Evolutionary conservation across 2,329 filamentous ascomycete species (phyloP).

Genomic region (Penicillium sclerotigenum): DNA sequence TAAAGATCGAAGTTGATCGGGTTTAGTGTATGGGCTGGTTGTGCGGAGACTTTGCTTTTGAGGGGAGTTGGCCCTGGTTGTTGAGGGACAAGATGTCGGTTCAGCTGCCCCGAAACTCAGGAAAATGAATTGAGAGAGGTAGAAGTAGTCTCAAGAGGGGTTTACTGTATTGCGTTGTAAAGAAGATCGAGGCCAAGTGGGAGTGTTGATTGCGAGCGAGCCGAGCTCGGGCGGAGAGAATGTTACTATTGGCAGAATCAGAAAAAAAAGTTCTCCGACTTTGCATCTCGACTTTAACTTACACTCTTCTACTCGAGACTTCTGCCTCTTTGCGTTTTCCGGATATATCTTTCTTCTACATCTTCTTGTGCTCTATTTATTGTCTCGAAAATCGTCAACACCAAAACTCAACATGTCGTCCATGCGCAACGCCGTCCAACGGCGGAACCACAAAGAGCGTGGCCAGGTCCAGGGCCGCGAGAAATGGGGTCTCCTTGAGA

Average conservation of each 20-base stretch:
- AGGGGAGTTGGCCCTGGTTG: not conserved
- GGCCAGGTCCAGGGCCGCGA: conserved; percentile 79
- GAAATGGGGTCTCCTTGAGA: conserved; percentile 89
- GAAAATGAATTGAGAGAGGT: not conserved
- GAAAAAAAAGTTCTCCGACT: conserved; percentile 25
- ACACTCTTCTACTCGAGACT: conserved; percentile 1
- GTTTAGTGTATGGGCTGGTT: conserved; percentile 13
- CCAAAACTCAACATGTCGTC: conserved; percentile 50
- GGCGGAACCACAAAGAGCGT: conserved; percentile 85
- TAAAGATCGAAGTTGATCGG: conserved; percentile 18
- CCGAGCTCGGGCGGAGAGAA: conserved; percentile 25
- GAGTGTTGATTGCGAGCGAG: conserved; percentile 25
- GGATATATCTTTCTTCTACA: not conserved
- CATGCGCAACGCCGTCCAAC: conserved; percentile 63
- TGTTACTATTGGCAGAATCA: conserved; percentile 18
- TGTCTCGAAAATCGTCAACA: not conserved
- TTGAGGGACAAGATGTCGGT: not conserved
- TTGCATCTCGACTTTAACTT: conserved; percentile 6
- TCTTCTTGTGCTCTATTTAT: not conserved
- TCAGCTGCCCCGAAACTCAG: not conserved
- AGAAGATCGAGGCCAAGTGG: conserved; percentile 11
- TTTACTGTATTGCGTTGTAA: not conserved
- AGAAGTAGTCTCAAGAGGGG: not conserved
- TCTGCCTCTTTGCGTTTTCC: not conserved
- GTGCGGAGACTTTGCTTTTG: conserved; percentile 1